Percentiles rank a stretch among this genome's conserved stretches.
These are phyloP conservation scores for Rhizophagus sp. DNA, from an alignment of 192 early-diverging fungal species.

Conservation along the genomic window DNA sequence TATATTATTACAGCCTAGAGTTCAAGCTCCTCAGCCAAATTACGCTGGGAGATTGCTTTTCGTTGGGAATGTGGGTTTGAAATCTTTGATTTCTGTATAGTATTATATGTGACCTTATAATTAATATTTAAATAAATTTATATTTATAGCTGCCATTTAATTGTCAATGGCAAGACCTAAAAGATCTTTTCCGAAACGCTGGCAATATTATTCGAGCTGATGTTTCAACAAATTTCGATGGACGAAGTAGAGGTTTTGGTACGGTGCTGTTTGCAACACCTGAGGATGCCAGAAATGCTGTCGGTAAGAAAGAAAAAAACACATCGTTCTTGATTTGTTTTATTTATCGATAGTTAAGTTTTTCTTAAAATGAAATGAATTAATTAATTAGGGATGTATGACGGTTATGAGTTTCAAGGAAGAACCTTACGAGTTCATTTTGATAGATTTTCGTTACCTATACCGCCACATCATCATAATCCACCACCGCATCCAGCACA, in stretches of 20 bases:
- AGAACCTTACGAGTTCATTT: constrained; percentile 52
- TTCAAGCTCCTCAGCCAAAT: constrained; percentile 30
- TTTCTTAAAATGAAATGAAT: neutral
- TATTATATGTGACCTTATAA: neutral
- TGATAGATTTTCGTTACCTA: constrained; percentile 45
- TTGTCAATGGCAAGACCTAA: constrained; percentile 82
- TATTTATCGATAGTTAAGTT: neutral
- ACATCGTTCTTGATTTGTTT: neutral
- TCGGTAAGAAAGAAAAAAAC: constrained; percentile 43
- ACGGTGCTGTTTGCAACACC: constrained; percentile 66
- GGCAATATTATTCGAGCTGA: constrained; percentile 72
- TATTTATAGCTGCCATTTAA: constrained; percentile 61
- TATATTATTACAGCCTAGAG: constrained; percentile 19
- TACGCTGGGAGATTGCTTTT: constrained; percentile 55
- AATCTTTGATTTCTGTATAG: neutral
- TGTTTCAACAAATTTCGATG: constrained; percentile 60
- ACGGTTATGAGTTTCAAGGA: constrained; percentile 54
- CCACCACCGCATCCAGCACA: constrained; percentile 37
- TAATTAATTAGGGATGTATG: constrained; percentile 43
- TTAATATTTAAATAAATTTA: neutral
- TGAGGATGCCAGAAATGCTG: constrained; percentile 72
- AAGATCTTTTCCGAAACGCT: constrained; percentile 72
- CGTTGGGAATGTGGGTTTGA: constrained; percentile 73
- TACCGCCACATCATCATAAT: constrained; percentile 35
- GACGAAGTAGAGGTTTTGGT: constrained; percentile 73